Conservation (phyloP, 768 basidiomycete species). For the Agaricus subrufescens region DNA sequence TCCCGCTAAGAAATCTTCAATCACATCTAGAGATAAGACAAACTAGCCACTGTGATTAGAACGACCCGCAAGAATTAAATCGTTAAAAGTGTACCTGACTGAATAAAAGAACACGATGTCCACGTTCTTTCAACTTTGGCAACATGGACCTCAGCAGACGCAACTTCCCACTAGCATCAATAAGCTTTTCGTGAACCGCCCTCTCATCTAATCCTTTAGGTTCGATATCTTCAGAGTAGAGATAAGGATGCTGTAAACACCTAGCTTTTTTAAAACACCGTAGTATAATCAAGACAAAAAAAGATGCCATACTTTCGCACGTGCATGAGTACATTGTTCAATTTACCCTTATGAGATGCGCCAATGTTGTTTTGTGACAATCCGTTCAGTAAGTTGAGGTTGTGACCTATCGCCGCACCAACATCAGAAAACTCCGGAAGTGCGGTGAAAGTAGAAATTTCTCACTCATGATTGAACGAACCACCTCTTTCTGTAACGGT, state of each 20-base stretch:
- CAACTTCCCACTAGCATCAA: conserved; percentile 84
- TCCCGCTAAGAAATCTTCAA: conserved; percentile 85
- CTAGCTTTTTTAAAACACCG: conserved; percentile 28
- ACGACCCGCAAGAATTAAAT: background rate
- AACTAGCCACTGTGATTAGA: conserved; percentile 50
- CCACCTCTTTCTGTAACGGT: conserved; percentile 82
- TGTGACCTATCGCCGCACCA: conserved; percentile 50
- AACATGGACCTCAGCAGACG: conserved; percentile 71
- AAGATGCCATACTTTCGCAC: conserved; percentile 62
- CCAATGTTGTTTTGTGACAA: conserved; percentile 40
- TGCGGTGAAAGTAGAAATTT: conserved; percentile 4
- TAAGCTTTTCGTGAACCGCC: conserved; percentile 74
- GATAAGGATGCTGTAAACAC: conserved; percentile 89
- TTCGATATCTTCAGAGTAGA: conserved; percentile 78
- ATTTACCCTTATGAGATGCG: conserved; percentile 41
- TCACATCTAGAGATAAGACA: conserved; percentile 76
- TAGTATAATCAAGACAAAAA: background rate
- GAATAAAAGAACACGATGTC: conserved; percentile 88
- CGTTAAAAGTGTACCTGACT: conserved; percentile 63
- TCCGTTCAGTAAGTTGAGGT: conserved; percentile 59
- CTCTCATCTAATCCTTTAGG: conserved; percentile 48
- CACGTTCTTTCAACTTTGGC: conserved; percentile 78
- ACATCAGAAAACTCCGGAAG: background rate
- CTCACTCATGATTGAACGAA: conserved; percentile 78
- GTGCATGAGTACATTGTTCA: conserved; percentile 87